phyloP scores from a whole-genome alignment of 331 rosid genomes.

The Pyrus hybrid region DNA sequence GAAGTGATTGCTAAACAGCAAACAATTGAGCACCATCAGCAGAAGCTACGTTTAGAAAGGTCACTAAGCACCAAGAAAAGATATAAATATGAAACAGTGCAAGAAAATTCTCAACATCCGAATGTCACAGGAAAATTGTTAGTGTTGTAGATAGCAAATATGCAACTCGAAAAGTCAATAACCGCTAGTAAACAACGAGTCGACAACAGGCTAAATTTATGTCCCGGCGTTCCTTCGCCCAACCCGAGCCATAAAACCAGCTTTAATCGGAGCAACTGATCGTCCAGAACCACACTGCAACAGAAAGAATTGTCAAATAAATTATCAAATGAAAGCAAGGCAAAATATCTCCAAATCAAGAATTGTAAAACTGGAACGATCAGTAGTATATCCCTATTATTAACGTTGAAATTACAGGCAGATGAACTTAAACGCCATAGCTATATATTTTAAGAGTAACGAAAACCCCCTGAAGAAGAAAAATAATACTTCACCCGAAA shows the following conservation, averaged over 20 bases:
- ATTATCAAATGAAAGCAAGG: background rate
- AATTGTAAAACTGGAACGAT: background rate
- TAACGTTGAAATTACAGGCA: background rate
- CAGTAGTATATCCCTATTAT: background rate
- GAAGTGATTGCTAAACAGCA: background rate
- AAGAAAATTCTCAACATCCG: background rate
- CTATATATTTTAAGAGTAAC: too few species aligned
- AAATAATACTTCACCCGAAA: background rate
- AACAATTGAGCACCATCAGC: background rate
- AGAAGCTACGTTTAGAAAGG: background rate
- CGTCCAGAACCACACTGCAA: conserved; percentile 88
- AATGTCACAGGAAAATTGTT: background rate
- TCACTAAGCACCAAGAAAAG: background rate
- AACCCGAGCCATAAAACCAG: conserved; percentile 91
- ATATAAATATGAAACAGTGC: background rate
- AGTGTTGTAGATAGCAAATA: background rate
- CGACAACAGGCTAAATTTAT: conserved; percentile 18
- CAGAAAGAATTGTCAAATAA: background rate
- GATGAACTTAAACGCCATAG: background rate
- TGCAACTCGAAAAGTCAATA: background rate
- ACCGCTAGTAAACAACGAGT: background rate
- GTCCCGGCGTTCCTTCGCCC: conserved; percentile 71
- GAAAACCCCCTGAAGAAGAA: background rate
- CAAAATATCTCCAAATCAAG: background rate
- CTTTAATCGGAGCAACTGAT: conserved; percentile 86